A percentile compares a stretch with the other conserved stretches of the same genome.
Conservation (phyloP, 2,329 filamentous ascomycete genomes). For the Botrytis pseudocinerea region DNA sequence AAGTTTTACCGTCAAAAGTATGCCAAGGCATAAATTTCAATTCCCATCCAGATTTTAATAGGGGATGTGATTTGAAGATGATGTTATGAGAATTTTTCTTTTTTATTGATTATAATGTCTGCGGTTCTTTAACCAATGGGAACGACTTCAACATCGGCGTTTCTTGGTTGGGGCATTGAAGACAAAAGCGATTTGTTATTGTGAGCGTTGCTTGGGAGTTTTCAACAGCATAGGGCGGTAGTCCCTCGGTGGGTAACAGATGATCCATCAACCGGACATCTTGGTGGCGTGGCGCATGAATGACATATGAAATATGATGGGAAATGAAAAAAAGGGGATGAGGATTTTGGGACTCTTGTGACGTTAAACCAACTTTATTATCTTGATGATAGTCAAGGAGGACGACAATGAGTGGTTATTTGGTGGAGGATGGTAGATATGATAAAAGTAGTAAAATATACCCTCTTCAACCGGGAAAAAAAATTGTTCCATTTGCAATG, state of each 20-base stretch:
- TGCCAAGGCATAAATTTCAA: constrained; percentile 42
- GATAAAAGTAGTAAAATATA: constrained; percentile 34
- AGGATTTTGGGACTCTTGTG: constrained; percentile 14
- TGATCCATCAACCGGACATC: constrained; percentile 43
- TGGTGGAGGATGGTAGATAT: constrained; percentile 19
- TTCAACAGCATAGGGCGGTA: constrained; percentile 41
- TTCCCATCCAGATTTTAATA: constrained; percentile 25
- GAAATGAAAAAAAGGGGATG: constrained; percentile 9
- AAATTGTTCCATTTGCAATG: background rate
- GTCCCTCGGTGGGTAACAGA: constrained; percentile 33
- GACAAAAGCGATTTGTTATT: constrained; percentile 37
- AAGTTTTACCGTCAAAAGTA: constrained; percentile 95
- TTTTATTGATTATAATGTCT: constrained; percentile 25
- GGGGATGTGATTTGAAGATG: constrained; percentile 24
- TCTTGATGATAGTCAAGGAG: constrained; percentile 12
- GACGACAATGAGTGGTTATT: constrained; percentile 15
- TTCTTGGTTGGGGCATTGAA: constrained; percentile 39
- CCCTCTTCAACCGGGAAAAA: constrained; percentile 38
- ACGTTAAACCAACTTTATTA: constrained; percentile 20
- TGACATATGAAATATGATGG: constrained; percentile 11
- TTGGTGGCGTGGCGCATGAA: constrained; percentile 24
- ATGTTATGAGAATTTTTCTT: constrained; percentile 21
- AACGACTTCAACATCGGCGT: constrained; percentile 55
- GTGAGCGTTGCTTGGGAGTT: constrained; percentile 25
- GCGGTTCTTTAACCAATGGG: constrained; percentile 34